Evolutionary conservation across 2,329 filamentous ascomycete genomes (phyloP).

Genomic region (Stachybotrys chartarum): DNA sequence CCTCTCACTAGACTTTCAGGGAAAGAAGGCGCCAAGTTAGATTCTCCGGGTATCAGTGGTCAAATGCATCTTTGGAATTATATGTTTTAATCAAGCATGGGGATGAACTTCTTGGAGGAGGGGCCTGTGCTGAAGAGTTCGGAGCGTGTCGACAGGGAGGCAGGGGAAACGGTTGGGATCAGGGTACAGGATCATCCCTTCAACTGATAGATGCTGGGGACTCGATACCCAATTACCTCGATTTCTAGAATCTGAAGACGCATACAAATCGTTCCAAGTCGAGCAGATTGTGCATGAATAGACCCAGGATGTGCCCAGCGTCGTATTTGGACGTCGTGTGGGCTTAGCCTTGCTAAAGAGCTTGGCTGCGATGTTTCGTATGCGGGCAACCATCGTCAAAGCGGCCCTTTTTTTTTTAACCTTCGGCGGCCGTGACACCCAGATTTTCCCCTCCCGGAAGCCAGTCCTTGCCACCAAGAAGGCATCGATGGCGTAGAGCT

Average conservation of each 20-base stretch:
- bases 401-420: neutral
- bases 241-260: no score
- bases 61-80: constrained; percentile 10
- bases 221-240: no score
- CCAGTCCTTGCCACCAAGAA: neutral
- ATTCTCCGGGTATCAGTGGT: constrained; percentile 5
- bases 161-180: neutral
- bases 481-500: neutral
- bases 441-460: neutral
- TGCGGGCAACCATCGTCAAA: neutral
- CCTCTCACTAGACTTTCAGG: neutral
- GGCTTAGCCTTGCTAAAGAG: neutral
- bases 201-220: neutral
- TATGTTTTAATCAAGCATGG: neutral
- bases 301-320: no score
- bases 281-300: no score
- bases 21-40: neutral
- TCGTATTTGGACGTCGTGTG: neutral
- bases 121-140: constrained; percentile 1
- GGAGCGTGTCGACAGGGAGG: neutral
- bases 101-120: constrained; percentile 6
- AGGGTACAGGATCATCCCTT: neutral
- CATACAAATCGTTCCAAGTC: no score
- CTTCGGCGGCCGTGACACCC: neutral
- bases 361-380: neutral